Evolutionary conservation across 805 yeast genomes (phyloP), one percentile per base, ranked within the genome.

Genomic region (Barnettozyma populi): DNA sequence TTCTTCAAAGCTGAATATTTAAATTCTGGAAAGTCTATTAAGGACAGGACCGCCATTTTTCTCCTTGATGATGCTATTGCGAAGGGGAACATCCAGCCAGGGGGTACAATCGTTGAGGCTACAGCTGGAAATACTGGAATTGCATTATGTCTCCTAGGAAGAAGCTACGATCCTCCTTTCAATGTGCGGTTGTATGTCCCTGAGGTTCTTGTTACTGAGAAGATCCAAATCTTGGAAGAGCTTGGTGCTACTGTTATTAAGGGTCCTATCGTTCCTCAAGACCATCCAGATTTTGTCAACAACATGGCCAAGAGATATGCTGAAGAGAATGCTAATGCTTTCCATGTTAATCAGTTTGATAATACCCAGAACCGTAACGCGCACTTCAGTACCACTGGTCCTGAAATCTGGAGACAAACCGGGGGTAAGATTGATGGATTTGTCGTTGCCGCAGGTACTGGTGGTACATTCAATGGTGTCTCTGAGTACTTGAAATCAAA

Each of bases 101-200:
- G 82, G 1, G 90, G 86, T 52, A 68, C 79, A 14, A 78, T 86
- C 1, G 84, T 75, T 57, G 95, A 86, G 65, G 95, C 95, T 9
- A 87, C 95, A 1, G 80, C 88, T 4, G 95, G 95, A 0, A 86
- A 94, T 4, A 86, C 95, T 0, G 95, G 95, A 3, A 84, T 87
- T 13, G 84, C 92, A 2, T 68, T 86, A 54, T 88, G 94, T 1
- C 73, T 85, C 64, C 66, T 87, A 13, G 83, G 88, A 47, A 50
- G 54, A 24, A 53, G 52, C 14, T 57, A 47, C 34, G 48, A 52
- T 27, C 63, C 61, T 5, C 60, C 61, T 5, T 59, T 56, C 46
- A 76, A 84, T 50, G 82, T 90, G 1, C 63, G 80, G 44, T 89
- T 95, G 1, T 86, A 85, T 60, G 72, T 87, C 5, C 95, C 95